phyloP scores from a whole-genome alignment of 1,284 basidiomycete species.

The Farysia itapuensis region DNA sequence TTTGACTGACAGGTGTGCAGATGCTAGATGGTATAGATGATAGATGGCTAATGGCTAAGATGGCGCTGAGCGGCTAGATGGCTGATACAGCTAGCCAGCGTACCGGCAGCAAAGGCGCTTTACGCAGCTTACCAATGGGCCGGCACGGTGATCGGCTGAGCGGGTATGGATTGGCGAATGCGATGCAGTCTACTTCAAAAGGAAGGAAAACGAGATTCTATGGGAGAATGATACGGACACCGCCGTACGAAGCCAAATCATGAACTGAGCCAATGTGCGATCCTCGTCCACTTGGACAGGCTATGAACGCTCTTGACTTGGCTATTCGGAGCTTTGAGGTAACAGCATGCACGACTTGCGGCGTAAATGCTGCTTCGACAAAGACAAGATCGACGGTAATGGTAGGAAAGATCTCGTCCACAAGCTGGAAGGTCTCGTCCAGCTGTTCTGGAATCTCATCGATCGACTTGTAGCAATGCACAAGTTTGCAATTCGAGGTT shows the following conservation, averaged over 20 bases:
- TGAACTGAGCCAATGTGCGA: constrained; percentile 13
- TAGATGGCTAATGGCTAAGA: no score
- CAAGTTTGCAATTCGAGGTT: constrained; percentile 69
- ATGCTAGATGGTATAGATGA: no score
- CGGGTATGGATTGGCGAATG: constrained; percentile 2
- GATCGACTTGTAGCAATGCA: constrained; percentile 68
- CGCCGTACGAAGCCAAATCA: constrained; percentile 25
- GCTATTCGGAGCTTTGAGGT: constrained; percentile 20
- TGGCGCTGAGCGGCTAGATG: no score
- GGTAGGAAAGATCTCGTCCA: constrained; percentile 46
- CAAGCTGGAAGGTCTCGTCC: constrained; percentile 54
- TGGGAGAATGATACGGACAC: constrained; percentile 33
- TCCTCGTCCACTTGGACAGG: constrained; percentile 32
- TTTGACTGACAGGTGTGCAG: no score
- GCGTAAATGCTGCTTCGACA: constrained; percentile 41
- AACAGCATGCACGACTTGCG: constrained; percentile 20
- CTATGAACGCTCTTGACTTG: constrained; percentile 30
- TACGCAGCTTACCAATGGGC: no score
- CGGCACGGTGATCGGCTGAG: no score
- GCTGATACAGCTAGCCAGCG: no score
- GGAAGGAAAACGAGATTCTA: no score
- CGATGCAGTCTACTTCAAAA: no score
- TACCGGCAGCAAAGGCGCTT: no score
- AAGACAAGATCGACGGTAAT: constrained; percentile 48
- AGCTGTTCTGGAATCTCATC: constrained; percentile 61